Percentiles rank a stretch among this genome's conserved stretches.
Conservation (phyloP, 1,139 yeast genomes). For the Lodderomyces theae region DNA sequence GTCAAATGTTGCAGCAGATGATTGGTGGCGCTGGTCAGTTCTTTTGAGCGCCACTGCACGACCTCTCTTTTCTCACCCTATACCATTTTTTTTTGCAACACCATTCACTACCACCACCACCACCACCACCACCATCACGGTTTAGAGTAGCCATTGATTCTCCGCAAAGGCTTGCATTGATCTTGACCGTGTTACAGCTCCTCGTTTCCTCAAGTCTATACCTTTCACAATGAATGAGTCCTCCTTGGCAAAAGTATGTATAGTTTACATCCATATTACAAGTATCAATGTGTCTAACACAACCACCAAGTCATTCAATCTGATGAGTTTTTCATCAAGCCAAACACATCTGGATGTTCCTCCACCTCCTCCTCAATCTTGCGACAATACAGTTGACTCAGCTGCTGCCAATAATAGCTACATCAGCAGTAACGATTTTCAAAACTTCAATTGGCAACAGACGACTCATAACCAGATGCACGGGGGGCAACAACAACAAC, state of each 20-base stretch:
- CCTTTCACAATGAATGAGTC: background rate
- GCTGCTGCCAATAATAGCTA: background rate
- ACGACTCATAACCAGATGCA: background rate
- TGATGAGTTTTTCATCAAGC: background rate
- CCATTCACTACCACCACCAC: background rate
- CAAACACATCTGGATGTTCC: background rate
- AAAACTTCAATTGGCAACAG: constrained; percentile 1
- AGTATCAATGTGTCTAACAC: background rate
- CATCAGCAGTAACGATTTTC: background rate
- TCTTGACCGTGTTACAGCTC: no score
- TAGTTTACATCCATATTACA: background rate
- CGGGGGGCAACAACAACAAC: constrained; percentile 6
- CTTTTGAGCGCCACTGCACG: background rate
- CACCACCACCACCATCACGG: no score
- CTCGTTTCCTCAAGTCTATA: no score
- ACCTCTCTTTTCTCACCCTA: background rate
- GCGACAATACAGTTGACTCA: background rate
- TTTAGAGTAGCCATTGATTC: no score
- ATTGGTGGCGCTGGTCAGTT: constrained; percentile 12
- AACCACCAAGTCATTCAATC: background rate
- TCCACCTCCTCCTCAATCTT: background rate
- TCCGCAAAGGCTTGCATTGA: no score
- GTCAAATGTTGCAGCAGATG: constrained; percentile 41
- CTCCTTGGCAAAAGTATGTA: background rate
- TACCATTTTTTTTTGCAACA: background rate